A percentile compares a stretch with the other conserved stretches of the same genome.
These are phyloP conservation scores for Neurospora sp. DNA, from an alignment of 495 filamentous ascomycete species.

Conservation along the genomic window DNA sequence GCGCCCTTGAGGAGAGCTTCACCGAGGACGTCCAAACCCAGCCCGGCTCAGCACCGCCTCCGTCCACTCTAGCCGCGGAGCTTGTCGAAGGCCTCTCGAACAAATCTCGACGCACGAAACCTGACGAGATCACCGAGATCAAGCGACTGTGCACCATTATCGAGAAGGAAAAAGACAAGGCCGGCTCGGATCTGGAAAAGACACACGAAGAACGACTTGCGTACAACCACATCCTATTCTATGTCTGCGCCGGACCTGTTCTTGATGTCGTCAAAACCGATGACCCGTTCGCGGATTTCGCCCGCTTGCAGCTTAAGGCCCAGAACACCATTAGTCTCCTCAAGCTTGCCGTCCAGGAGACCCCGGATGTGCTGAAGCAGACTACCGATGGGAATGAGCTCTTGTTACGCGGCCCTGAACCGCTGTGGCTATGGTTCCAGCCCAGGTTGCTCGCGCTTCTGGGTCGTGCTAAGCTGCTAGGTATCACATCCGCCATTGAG, in stretches of 20 bases:
- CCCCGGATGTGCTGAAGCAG: slow-evolving; percentile 57
- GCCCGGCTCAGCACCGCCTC: slow-evolving; percentile 31
- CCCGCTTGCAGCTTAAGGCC: slow-evolving; percentile 50
- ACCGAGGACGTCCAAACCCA: not conserved
- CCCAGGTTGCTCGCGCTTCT: slow-evolving; percentile 51
- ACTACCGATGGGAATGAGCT: slow-evolving; percentile 25
- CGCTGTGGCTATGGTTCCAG: slow-evolving; percentile 72
- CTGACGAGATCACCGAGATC: slow-evolving; percentile 34
- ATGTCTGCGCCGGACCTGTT: slow-evolving; percentile 71
- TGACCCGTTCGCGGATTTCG: slow-evolving; percentile 48
- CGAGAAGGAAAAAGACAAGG: slow-evolving; percentile 32
- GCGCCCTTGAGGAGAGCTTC: not conserved
- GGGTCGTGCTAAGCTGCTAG: slow-evolving; percentile 32
- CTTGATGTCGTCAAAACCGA: slow-evolving; percentile 53
- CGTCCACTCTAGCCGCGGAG: slow-evolving; percentile 61
- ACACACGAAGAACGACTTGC: slow-evolving; percentile 54
- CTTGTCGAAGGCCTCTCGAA: slow-evolving; percentile 47
- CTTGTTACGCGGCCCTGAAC: slow-evolving; percentile 44
- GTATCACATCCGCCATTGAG: slow-evolving; percentile 37
- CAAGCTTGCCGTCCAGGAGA: slow-evolving; percentile 58
- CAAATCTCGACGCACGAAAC: slow-evolving; percentile 24
- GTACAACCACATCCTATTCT: slow-evolving; percentile 73
- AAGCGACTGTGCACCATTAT: slow-evolving; percentile 30
- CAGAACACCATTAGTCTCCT: slow-evolving; percentile 57
- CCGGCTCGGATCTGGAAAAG: slow-evolving; percentile 16